phyloP scores from a whole-genome alignment of 2,329 filamentous ascomycete genomes.

The Madurella fahalii region DNA sequence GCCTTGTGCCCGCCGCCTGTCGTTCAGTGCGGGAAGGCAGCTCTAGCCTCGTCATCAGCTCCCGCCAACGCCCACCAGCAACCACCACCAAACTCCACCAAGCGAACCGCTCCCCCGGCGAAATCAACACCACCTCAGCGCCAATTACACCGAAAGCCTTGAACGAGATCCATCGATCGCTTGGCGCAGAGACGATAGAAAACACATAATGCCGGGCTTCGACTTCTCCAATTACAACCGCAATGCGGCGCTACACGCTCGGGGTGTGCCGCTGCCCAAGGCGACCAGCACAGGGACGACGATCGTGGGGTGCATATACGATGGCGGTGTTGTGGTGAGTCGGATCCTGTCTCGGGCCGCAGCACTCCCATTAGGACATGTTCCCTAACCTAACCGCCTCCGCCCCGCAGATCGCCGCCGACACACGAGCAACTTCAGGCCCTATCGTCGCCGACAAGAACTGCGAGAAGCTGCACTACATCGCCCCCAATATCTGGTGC shows the following conservation, averaged over 20 bases:
- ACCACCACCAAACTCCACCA: conserved; percentile 8
- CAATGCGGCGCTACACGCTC: conserved; percentile 91
- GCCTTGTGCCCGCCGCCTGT: conserved; percentile 4
- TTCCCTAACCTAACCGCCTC: not conserved
- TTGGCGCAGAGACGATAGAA: not conserved
- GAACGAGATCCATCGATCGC: not conserved
- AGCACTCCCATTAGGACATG: not conserved
- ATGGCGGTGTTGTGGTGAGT: conserved; percentile 90
- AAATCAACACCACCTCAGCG: not conserved
- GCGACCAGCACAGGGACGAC: conserved; percentile 98
- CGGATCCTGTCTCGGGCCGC: not conserved
- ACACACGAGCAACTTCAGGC: conserved; percentile 93
- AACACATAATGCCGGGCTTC: conserved; percentile 83
- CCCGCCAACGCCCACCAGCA: conserved; percentile 21
- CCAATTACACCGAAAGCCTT: not conserved
- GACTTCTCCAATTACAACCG: conserved; percentile 99
- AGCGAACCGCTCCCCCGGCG: not conserved
- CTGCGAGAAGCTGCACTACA: conserved; percentile 99
- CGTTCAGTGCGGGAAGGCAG: conserved; percentile 39
- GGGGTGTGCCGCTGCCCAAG: conserved; percentile 91
- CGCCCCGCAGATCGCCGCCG: conserved; percentile 77
- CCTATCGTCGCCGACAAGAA: conserved; percentile 99
- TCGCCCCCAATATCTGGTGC: conserved; percentile 98
- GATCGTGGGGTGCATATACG: conserved; percentile 94
- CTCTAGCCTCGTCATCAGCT: conserved; percentile 55